Conservation (phyloP, 768 basidiomycete species). For the Clitopilus hobsonii region DNA sequence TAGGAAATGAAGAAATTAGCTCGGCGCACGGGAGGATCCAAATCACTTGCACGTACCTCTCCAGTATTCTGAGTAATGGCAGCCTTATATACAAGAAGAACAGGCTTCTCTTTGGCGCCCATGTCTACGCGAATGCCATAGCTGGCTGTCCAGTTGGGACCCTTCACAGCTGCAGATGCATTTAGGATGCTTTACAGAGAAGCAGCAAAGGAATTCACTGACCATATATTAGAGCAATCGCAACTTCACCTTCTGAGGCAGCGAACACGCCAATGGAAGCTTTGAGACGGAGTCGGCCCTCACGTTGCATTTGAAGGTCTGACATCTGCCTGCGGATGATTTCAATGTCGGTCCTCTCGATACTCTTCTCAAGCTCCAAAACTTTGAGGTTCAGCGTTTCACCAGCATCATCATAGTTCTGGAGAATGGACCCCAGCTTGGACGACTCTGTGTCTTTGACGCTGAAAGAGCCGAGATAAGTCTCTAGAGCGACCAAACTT, state of each 20-base stretch:
- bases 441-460: constrained; percentile 17
- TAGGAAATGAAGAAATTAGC: background rate
- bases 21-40: background rate
- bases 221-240: constrained; percentile 29
- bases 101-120: constrained; percentile 31
- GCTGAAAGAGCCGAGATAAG: constrained; percentile 21
- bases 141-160: constrained; percentile 31
- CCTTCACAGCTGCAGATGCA: constrained; percentile 24
- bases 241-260: constrained; percentile 19
- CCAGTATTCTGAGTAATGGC: constrained; percentile 36
- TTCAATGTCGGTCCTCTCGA: constrained; percentile 11
- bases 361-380: constrained; percentile 13
- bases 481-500: constrained; percentile 16
- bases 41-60: constrained; percentile 22
- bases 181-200: background rate
- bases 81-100: constrained; percentile 36
- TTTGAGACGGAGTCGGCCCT: constrained; percentile 12
- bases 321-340: too few species aligned
- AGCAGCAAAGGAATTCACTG: background rate
- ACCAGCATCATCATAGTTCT: constrained; percentile 18
- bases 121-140: constrained; percentile 41
- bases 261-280: constrained; percentile 22
- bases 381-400: constrained; percentile 21
- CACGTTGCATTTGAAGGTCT: constrained; percentile 13
- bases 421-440: constrained; percentile 13